A percentile compares a stretch with the other conserved stretches of the same genome.
These are phyloP conservation scores for Arachis stenosperma DNA, from an alignment of 306 rosid genomes.

Conservation along the genomic window DNA sequence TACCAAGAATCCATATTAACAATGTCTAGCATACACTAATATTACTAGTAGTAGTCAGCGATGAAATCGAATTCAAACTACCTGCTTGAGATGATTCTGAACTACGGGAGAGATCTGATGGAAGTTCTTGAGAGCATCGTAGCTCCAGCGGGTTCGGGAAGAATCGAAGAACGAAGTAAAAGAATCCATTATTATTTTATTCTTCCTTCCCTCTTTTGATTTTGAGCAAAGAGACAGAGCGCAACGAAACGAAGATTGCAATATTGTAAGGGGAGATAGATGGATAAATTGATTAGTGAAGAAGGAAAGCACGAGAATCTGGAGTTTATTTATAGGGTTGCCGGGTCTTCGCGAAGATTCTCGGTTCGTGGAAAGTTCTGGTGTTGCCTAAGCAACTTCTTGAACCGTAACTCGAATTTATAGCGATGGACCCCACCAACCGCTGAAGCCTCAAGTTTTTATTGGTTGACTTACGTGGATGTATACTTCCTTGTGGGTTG, in stretches of 20 bases:
- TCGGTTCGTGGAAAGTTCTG: neutral
- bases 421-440: neutral
- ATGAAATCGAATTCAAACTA: conserved; percentile 6
- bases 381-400: neutral
- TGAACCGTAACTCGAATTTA: neutral
- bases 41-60: neutral
- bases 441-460: neutral
- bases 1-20: neutral
- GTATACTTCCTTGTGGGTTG: too few relatives aligned
- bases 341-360: neutral
- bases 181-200: conserved; percentile 53
- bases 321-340: neutral
- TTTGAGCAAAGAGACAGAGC: neutral
- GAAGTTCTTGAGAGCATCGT: conserved; percentile 76
- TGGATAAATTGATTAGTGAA: neutral
- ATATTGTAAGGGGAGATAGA: too few relatives aligned
- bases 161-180: conserved; percentile 69
- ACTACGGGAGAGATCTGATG: conserved; percentile 74
- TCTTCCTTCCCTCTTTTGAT: neutral
- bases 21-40: too few relatives aligned
- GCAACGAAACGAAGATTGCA: neutral
- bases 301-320: neutral
- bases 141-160: conserved; percentile 62
- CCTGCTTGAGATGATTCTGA: conserved; percentile 76
- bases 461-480: too few relatives aligned